A percentile compares a stretch with the other conserved stretches of the same genome.
These are phyloP conservation scores for Mycena capillaripes DNA, from an alignment of 768 basidiomycete species.

Conservation along the genomic window DNA sequence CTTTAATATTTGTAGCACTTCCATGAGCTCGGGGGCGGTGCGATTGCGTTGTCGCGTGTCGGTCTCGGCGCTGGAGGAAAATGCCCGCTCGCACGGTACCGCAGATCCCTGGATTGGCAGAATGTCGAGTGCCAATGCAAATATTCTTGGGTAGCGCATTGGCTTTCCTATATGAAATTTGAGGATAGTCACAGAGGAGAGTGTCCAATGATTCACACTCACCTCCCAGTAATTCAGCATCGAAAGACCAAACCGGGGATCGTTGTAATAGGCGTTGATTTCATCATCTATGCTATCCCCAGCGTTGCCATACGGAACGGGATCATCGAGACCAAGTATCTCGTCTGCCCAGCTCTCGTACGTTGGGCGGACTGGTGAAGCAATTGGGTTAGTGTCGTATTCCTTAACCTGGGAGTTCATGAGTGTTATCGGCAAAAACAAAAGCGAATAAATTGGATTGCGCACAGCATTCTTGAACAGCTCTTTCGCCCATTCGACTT, in stretches of 20 bases:
- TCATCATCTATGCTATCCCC: background rate
- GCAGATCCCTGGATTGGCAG: no score
- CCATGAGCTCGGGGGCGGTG: no score
- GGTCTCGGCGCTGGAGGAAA: no score
- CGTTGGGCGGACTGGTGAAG: background rate
- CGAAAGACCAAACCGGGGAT: background rate
- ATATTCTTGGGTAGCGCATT: background rate
- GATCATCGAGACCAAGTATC: background rate
- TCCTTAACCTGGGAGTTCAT: background rate
- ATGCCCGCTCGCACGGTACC: no score
- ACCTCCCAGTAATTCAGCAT: conserved; percentile 2
- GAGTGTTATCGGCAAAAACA: no score
- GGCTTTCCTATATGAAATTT: background rate
- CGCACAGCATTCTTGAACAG: background rate
- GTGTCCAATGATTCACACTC: background rate
- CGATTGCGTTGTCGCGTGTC: no score
- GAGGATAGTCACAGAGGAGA: no score
- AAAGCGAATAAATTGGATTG: background rate
- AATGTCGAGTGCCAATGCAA: background rate
- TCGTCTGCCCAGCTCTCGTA: background rate
- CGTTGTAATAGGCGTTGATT: background rate
- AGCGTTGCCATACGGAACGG: background rate
- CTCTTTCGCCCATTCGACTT: background rate
- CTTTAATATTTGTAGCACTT: no score
- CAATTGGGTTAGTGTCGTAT: background rate